Evolutionary conservation across 2,329 filamentous ascomycete species (phyloP).

Genomic region (Magnaporthales sp.): DNA sequence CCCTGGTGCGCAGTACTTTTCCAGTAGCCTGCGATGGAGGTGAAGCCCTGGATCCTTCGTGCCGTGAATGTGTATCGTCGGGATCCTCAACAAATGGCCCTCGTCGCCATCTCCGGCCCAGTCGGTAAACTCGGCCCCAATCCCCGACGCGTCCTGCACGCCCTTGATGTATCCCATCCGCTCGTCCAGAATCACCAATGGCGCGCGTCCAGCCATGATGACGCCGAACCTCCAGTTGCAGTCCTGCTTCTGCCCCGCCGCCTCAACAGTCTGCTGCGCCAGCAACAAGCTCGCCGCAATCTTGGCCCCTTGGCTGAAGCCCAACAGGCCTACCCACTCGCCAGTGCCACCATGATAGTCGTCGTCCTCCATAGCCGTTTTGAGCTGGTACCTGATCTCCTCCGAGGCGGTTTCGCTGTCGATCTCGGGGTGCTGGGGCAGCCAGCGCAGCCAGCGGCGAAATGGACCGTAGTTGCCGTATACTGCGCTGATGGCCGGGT

Average conservation of each 20-base stretch:
- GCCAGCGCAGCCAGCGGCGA: constrained; percentile 53
- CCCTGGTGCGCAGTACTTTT: constrained; percentile 49
- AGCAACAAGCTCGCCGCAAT: constrained; percentile 50
- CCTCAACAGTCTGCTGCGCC: constrained; percentile 46
- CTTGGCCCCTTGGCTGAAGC: constrained; percentile 61
- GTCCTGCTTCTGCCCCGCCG: not conserved
- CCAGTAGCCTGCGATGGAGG: constrained; percentile 45
- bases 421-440: constrained; percentile 37
- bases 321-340: constrained; percentile 50
- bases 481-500: constrained; percentile 7
- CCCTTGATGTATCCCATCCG: constrained; percentile 7
- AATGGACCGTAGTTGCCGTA: constrained; percentile 28
- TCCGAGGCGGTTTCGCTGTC: constrained; percentile 27
- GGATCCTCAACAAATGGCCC: constrained; percentile 43
- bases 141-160: constrained; percentile 10
- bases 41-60: constrained; percentile 49
- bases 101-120: constrained; percentile 26
- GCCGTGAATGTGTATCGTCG: constrained; percentile 63
- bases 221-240: constrained; percentile 51
- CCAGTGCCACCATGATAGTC: constrained; percentile 40
- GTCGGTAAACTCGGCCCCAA: constrained; percentile 28
- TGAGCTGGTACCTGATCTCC: constrained; percentile 5
- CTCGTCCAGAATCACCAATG: constrained; percentile 42
- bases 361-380: constrained; percentile 41
- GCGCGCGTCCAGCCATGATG: constrained; percentile 51